Conservation (phyloP, 108 stramenopile species). For the Conticribra weissflogii region DNA sequence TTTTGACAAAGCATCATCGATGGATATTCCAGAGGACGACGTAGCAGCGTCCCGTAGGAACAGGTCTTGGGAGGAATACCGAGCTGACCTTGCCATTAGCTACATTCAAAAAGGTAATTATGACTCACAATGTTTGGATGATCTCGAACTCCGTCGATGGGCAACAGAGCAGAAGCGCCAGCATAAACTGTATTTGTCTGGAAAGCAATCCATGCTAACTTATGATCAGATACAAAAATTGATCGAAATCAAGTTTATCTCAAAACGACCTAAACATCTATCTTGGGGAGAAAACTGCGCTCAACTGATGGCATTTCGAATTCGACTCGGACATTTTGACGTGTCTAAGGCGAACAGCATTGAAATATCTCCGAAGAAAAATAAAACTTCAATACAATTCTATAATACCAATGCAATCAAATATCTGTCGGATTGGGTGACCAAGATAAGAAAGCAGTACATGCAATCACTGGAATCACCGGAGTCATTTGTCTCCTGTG, state of each 20-base stretch:
- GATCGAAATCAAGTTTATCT: constrained; percentile 40
- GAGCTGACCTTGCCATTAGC: constrained; percentile 31
- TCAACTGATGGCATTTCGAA: constrained; percentile 38
- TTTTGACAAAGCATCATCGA: constrained; percentile 17
- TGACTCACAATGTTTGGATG: constrained; percentile 31
- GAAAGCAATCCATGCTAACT: constrained; percentile 30
- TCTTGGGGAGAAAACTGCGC: constrained; percentile 29
- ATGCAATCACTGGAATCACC: constrained; percentile 8
- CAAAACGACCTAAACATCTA: constrained; percentile 29
- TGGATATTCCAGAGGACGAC: constrained; percentile 19
- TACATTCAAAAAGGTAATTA: constrained; percentile 45
- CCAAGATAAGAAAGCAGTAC: constrained; percentile 15
- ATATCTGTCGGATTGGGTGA: constrained; percentile 28
- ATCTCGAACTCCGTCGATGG: constrained; percentile 38
- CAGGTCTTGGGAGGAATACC: constrained; percentile 42
- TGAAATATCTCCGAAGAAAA: constrained; percentile 13
- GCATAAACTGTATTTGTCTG: constrained; percentile 32
- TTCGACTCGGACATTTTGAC: constrained; percentile 34
- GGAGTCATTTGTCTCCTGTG: not conserved
- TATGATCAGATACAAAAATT: constrained; percentile 31
- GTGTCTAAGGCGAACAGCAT: constrained; percentile 18
- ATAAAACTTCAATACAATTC: not conserved
- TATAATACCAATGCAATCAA: constrained; percentile 12
- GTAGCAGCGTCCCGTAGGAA: constrained; percentile 20
- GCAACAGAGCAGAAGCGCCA: constrained; percentile 37